Evolutionary conservation across 2,329 filamentous ascomycete genomes (phyloP).

Genomic region (Aspergillus texensis): DNA sequence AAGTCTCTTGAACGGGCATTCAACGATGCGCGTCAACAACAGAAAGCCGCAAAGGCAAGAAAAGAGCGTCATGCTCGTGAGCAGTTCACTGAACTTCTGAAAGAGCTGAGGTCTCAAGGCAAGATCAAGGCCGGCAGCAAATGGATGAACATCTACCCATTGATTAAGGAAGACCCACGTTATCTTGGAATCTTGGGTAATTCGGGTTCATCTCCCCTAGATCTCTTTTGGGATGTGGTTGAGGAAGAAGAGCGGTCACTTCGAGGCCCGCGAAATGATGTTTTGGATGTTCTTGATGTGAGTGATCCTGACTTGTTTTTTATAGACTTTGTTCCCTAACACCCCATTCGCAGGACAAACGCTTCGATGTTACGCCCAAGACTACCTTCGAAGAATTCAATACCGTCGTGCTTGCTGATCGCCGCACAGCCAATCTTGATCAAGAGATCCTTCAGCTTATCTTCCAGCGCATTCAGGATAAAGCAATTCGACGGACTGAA

Average conservation of each 20-base stretch:
- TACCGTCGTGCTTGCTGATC: conserved; percentile 78
- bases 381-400: conserved; percentile 90
- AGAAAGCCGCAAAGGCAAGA: conserved; percentile 78
- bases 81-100: conserved; percentile 72
- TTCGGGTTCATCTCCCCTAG: conserved; percentile 79
- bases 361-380: conserved; percentile 83
- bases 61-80: conserved; percentile 87
- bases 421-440: conserved; percentile 84
- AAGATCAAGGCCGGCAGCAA: conserved; percentile 88
- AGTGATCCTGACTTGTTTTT: conserved; percentile 36
- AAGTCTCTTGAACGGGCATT: conserved; percentile 87
- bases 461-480: conserved; percentile 86
- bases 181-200: conserved; percentile 84
- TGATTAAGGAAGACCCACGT: conserved; percentile 77
- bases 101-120: conserved; percentile 71
- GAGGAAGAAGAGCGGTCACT: conserved; percentile 92
- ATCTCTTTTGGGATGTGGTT: conserved; percentile 93
- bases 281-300: conserved; percentile 86
- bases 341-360: conserved; percentile 68
- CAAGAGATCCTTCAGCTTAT: conserved; percentile 77
- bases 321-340: conserved; percentile 38
- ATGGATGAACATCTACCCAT: conserved; percentile 78
- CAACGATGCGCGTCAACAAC: conserved; percentile 86
- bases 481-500: conserved; percentile 77
- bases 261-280: conserved; percentile 77